These are phyloP conservation scores for Trametes polyzona DNA, from an alignment of 1,284 basidiomycete genomes.

Conservation along the genomic window DNA sequence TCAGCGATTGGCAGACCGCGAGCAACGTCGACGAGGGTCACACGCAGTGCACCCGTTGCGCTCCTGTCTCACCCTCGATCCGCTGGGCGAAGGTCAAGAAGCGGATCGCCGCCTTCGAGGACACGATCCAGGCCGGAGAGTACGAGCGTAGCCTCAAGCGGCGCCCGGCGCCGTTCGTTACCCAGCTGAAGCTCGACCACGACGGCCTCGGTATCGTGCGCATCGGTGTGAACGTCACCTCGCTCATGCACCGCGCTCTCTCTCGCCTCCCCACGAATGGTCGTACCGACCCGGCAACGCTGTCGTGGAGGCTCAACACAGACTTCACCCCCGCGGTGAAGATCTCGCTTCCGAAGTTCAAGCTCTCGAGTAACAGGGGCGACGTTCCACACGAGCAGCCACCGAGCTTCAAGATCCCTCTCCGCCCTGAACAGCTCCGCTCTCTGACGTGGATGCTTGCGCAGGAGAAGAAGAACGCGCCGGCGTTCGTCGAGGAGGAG, in stretches of 20 bases:
- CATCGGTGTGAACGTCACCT: conserved; percentile 87
- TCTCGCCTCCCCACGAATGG: conserved; percentile 74
- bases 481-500: conserved; percentile 90
- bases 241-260: conserved; percentile 86
- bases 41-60: conserved; percentile 71
- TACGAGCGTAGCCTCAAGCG: conserved; percentile 89
- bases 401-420: conserved; percentile 70
- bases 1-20: conserved; percentile 63
- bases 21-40: conserved; percentile 43
- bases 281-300: conserved; percentile 52
- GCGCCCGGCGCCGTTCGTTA: conserved; percentile 86
- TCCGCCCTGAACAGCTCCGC: conserved; percentile 87
- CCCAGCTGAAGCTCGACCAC: conserved; percentile 81
- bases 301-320: conserved; percentile 85
- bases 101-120: conserved; percentile 75
- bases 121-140: conserved; percentile 81
- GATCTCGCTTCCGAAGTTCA: conserved; percentile 66
- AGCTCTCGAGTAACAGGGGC: conserved; percentile 75
- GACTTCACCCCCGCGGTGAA: conserved; percentile 72
- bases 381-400: conserved; percentile 83
- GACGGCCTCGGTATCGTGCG: conserved; percentile 70
- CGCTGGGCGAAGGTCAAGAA: conserved; percentile 70
- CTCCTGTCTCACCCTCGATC: conserved; percentile 76
- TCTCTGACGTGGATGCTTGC: conserved; percentile 93
- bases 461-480: conserved; percentile 71